These are phyloP conservation scores for Cruciata laevipes DNA, from an alignment of 257 asterid genomes.

Conservation along the genomic window DNA sequence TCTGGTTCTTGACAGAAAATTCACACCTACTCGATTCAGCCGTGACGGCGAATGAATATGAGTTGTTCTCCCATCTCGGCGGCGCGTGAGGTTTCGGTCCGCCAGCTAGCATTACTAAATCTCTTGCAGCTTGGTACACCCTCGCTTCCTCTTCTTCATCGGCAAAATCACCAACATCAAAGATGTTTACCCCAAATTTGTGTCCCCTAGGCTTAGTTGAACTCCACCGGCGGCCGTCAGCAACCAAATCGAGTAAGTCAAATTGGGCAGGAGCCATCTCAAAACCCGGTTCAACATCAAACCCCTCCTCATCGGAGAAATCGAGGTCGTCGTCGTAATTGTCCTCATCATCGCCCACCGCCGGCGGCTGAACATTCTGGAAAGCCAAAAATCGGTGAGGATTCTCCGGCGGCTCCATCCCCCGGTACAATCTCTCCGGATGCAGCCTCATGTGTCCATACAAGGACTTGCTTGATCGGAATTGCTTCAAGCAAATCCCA, in stretches of 20 bases:
- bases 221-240: constrained; percentile 28
- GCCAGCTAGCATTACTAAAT: constrained; percentile 21
- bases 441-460: constrained; percentile 22
- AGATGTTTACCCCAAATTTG: too few species aligned
- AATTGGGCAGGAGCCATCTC: not conserved
- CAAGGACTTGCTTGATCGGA: constrained; percentile 37
- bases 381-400: not conserved
- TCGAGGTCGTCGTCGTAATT: not conserved
- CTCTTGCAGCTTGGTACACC: constrained; percentile 14
- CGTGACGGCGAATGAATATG: too few species aligned
- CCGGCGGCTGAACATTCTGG: not conserved
- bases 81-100: not conserved
- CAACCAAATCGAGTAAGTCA: constrained; percentile 10
- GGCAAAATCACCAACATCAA: not conserved
- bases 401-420: constrained; percentile 32
- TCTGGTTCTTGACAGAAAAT: not conserved
- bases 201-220: constrained; percentile 31
- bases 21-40: not conserved
- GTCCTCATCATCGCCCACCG: not conserved
- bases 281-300: not conserved
- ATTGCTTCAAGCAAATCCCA: constrained; percentile 23
- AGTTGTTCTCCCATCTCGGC: not conserved
- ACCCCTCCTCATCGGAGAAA: not conserved
- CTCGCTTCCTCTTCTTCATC: not conserved
- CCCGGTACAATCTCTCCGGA: constrained; percentile 38